Conservation (phyloP, 2,329 filamentous ascomycete species). For the Hymenoscyphus occultus region DNA sequence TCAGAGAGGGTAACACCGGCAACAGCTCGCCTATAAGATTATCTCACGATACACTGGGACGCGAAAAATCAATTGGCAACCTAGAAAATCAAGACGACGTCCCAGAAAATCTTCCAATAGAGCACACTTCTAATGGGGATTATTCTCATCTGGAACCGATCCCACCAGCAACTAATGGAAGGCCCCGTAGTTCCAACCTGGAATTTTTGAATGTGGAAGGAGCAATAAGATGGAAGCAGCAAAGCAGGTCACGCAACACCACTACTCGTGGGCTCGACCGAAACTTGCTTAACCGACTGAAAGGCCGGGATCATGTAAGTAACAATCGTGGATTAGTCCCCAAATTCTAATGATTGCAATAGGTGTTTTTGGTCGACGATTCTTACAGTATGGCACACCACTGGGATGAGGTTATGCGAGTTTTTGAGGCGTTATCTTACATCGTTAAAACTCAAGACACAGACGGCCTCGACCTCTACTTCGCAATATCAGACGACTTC, state of each 20-base stretch:
- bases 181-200: too few species aligned
- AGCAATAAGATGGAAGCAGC: background rate
- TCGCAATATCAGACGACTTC: constrained; percentile 11
- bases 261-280: background rate
- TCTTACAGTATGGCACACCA: constrained; percentile 11
- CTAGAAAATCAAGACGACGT: too few species aligned
- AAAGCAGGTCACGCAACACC: background rate
- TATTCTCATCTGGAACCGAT: too few species aligned
- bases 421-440: constrained; percentile 17
- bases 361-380: constrained; percentile 24
- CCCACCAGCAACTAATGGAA: too few species aligned
- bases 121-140: too few species aligned
- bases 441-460: constrained; percentile 16
- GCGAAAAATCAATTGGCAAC: too few species aligned
- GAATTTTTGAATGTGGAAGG: constrained; percentile 15
- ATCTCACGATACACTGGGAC: too few species aligned
- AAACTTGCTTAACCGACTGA: background rate
- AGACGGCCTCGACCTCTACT: constrained; percentile 19
- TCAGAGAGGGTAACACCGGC: too few species aligned
- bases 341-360: background rate
- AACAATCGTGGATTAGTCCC: background rate
- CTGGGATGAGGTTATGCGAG: constrained; percentile 10
- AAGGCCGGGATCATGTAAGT: background rate
- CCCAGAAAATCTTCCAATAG: too few species aligned
- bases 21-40: too few species aligned